Evolutionary conservation across 768 basidiomycete species (phyloP), one percentile per base, ranked within the genome.

Genomic region (Filobasidium wieringae): DNA sequence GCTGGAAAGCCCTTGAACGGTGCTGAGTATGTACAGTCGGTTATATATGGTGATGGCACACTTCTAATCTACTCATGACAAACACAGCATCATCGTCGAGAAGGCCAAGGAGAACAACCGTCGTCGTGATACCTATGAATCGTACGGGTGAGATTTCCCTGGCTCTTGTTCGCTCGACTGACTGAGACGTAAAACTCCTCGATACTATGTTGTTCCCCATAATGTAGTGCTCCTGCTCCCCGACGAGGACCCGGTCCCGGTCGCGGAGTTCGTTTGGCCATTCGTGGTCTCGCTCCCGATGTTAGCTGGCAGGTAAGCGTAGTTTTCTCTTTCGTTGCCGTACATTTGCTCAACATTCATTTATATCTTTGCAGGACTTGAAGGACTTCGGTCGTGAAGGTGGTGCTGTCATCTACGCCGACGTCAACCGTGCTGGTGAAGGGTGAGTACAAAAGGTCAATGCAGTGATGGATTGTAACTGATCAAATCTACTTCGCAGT

Each of bases 311-410:
- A 66, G 64, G 64, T 65, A 47, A 41, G 64, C 50, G 22, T 40
- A 24, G 1, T 11, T 36, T 32, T 11, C n/a, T n/a, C n/a, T n/a
- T n/a, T n/a, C n/a, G n/a, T n/a, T n/a, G n/a, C n/a, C n/a, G n/a
- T n/a, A n/a, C n/a, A n/a, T n/a, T n/a, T n/a, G n/a, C n/a, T n/a
- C n/a, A n/a, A n/a, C n/a, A 24, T 43, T 31, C 36, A 24, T 47
- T 32, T 36, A 32, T 27, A 24, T 54, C 43, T 53, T 53, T 54
- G 33, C 70, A 97, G 93, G 93, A 97, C 72, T 78, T 97, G 72
- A 97, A 97, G 76, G 93, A 97, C 71, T 96, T 92, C 61, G 93
- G 91, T 65, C 88, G 93, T 61, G 85, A 89, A 68, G 88, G 87
- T 51, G 91, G 89, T 40, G 87, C 83, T 69, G 89, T 96, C 58